A percentile compares a stretch with the other conserved stretches of the same genome.
Conservation (phyloP, 1,284 basidiomycete species). For the Irpex rosettiformis region DNA sequence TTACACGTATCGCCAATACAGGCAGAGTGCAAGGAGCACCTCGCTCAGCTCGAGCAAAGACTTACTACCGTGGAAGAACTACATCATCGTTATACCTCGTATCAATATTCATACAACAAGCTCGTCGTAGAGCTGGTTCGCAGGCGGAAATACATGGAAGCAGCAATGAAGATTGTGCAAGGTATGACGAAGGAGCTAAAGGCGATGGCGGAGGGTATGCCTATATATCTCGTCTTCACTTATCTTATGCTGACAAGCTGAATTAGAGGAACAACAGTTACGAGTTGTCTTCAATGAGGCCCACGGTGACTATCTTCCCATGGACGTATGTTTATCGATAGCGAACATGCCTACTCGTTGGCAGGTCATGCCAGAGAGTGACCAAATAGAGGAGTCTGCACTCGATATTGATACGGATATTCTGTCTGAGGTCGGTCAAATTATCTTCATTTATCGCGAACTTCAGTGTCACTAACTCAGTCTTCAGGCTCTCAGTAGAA, state of each 20-base stretch:
- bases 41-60: constrained; percentile 55
- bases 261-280: constrained; percentile 61
- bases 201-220: constrained; percentile 59
- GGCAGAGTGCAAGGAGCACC: constrained; percentile 49
- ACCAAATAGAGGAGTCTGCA: constrained; percentile 50
- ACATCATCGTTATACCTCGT: constrained; percentile 59
- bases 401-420: constrained; percentile 59
- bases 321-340: constrained; percentile 72
- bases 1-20: constrained; percentile 20
- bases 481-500: constrained; percentile 5
- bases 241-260: constrained; percentile 4
- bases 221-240: not conserved
- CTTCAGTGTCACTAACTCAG: too few relatives aligned
- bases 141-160: constrained; percentile 61
- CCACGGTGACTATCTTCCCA: constrained; percentile 68
- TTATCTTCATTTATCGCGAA: not conserved
- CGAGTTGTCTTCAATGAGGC: constrained; percentile 67
- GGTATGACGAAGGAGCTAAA: constrained; percentile 62
- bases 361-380: constrained; percentile 55
- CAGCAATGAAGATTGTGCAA: constrained; percentile 57
- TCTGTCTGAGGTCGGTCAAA: constrained; percentile 48
- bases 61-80: constrained; percentile 59
- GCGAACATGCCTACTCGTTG: constrained; percentile 68
- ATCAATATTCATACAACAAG: constrained; percentile 67
- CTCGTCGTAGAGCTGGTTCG: constrained; percentile 69